Evolutionary conservation across 495 filamentous ascomycete species (phyloP).

Genomic region (Terfezia claveryi): DNA sequence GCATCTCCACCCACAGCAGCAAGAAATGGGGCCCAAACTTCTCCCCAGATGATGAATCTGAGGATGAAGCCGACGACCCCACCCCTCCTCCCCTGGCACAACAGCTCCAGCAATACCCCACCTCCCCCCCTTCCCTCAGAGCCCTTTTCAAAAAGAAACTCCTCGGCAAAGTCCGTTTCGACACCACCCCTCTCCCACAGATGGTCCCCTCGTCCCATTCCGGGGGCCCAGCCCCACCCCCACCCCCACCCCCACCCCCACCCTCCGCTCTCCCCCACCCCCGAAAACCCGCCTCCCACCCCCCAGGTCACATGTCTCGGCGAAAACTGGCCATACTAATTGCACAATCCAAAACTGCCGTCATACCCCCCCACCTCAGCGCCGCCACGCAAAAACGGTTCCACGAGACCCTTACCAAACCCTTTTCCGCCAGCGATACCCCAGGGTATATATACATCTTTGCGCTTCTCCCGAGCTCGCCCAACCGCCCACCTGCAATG

Average conservation of each 20-base stretch:
- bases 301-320: no score
- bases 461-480: conserved; percentile 50
- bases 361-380: conserved; percentile 28
- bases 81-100: no score
- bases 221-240: conserved; percentile 23
- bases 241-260: conserved; percentile 25
- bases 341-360: conserved; percentile 15
- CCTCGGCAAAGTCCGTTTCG: not conserved
- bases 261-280: conserved; percentile 23
- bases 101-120: no score
- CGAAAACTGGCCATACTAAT: no score
- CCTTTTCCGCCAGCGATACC: conserved; percentile 54
- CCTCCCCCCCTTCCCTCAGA: no score
- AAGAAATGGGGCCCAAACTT: not conserved
- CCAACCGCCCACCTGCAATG: conserved; percentile 17
- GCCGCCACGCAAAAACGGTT: not conserved
- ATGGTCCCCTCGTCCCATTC: conserved; percentile 38
- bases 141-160: no score
- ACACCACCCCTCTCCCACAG: conserved; percentile 6
- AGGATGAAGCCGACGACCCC: no score
- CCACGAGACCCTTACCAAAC: conserved; percentile 51
- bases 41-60: no score
- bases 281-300: no score
- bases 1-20: conserved; percentile 10
- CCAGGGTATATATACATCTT: conserved; percentile 96